Percentiles rank a stretch among this genome's conserved stretches.
Conservation (phyloP, 148 eudicot genomes). For the Chenopodium berlandieri region DNA sequence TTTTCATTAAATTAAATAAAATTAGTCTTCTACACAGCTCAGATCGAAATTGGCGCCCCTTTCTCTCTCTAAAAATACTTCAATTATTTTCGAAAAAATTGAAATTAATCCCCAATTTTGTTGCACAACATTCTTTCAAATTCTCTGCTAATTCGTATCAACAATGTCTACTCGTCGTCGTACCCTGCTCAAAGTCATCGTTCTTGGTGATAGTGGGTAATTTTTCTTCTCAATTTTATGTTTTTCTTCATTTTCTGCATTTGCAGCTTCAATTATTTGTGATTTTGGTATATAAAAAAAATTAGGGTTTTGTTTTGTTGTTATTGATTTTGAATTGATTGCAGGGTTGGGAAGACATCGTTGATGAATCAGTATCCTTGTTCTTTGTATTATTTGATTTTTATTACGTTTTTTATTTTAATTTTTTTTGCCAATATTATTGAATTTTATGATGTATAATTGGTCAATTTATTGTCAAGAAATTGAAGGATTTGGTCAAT, state of each 20-base stretch:
- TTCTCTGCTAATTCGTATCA: not conserved
- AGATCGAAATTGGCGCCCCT: slow-evolving; percentile 45
- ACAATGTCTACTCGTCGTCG: slow-evolving; percentile 59
- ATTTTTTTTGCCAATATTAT: not conserved
- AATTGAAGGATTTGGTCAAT: not conserved
- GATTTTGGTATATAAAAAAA: not conserved
- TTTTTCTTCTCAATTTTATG: not conserved
- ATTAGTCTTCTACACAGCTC: not conserved
- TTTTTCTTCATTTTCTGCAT: not conserved
- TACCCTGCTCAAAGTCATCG: slow-evolving; percentile 68
- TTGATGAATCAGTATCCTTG: slow-evolving; percentile 88
- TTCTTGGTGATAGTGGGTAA: slow-evolving; percentile 74
- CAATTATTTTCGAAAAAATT: slow-evolving; percentile 4
- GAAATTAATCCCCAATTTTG: too few species aligned
- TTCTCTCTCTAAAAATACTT: slow-evolving; percentile 14
- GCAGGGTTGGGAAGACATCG: slow-evolving; percentile 76
- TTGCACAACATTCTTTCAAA: not conserved
- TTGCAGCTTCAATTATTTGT: not conserved
- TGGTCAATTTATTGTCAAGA: not conserved
- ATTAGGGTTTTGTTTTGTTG: slow-evolving; percentile 10
- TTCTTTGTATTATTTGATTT: not conserved
- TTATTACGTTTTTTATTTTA: not conserved
- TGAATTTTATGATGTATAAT: not conserved
- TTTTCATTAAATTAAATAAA: too few species aligned
- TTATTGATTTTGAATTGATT: slow-evolving; percentile 17